Evolutionary conservation across 116 monocot genomes (phyloP), one percentile per base, ranked within the genome.

Genomic region (Zostera marina): DNA sequence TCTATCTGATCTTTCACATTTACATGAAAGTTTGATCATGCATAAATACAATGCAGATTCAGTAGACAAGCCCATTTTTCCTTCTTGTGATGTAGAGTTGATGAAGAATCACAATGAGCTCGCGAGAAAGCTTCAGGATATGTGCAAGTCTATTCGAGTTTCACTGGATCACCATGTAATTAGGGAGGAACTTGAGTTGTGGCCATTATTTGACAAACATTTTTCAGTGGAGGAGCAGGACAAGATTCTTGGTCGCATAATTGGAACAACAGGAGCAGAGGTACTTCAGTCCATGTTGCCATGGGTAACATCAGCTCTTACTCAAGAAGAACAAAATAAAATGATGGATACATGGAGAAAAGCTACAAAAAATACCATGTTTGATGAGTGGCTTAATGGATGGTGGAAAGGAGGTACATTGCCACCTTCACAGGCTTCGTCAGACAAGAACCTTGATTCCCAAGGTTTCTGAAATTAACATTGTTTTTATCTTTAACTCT

Each of bases 221-320:
- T 91, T 99, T 75, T 81, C 99, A 43, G 81, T 99, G 44, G 91
- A 90, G 59, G 99, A 99, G 62, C 99, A 99, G 72, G 91, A 99
- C 63, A 99, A 91, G 56, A 83, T 99, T 64, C 84, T 99, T 68
- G 99, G 99, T 14, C 78, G 79, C 13, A 99, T 99, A 68, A 99
- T 99, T 75, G 99, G 99, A 20, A 87, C 99, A 57, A 99, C 99
- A 26, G 99, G 91, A 52, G 99, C 99, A 39, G 91, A 99, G 70
- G 87, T 99, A 47, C 79, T 99, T 22, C 99, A 99, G 58, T 91
- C 99, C 43, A 99, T 99, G 90, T 61, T 99, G 59, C 98, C 98
- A 25, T 99, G 98, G 98, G 91, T 99, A 32, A 99, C 98, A 13
- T 85, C 90, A 42, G 98, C 87, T 11, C 90, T 99, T 52, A 90